A percentile compares a stretch with the other conserved stretches of the same genome.
Conservation (phyloP, 140 eudicot species). For the Erigeron philadelphicus region DNA sequence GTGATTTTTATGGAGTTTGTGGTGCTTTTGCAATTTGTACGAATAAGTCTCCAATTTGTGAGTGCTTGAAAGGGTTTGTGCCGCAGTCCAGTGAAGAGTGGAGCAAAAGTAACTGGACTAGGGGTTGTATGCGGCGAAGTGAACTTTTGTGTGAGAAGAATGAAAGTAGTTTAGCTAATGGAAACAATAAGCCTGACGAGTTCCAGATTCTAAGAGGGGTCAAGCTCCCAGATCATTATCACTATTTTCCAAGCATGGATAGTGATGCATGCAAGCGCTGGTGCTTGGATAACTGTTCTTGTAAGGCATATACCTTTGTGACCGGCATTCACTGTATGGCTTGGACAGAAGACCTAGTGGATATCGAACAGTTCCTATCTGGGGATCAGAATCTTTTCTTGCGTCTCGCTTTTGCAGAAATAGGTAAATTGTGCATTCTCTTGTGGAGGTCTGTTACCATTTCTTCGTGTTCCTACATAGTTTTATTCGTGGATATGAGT, state of each 20-base stretch:
- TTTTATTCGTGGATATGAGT: background rate
- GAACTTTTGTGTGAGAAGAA: slow-evolving; percentile 31
- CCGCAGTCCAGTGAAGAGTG: slow-evolving; percentile 34
- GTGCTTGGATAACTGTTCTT: slow-evolving; percentile 35
- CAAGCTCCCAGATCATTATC: slow-evolving; percentile 33
- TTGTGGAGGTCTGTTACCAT: slow-evolving; percentile 6
- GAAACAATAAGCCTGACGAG: slow-evolving; percentile 24
- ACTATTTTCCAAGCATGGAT: slow-evolving; percentile 19
- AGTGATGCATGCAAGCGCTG: slow-evolving; percentile 5
- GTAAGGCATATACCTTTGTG: slow-evolving; percentile 30
- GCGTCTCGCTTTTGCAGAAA: slow-evolving; percentile 28
- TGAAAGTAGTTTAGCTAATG: slow-evolving; percentile 12
- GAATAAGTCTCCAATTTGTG: slow-evolving; percentile 19
- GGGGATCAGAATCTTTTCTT: slow-evolving; percentile 29
- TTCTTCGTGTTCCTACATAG: background rate
- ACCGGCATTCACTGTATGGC: slow-evolving; percentile 26
- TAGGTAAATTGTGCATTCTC: slow-evolving; percentile 12
- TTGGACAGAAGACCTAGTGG: slow-evolving; percentile 32
- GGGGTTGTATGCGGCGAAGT: slow-evolving; percentile 35
- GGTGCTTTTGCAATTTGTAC: slow-evolving; percentile 36
- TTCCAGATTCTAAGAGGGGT: slow-evolving; percentile 18
- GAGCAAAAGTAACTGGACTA: slow-evolving; percentile 33
- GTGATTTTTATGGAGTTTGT: slow-evolving; percentile 40
- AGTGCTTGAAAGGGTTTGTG: slow-evolving; percentile 35
- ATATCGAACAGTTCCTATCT: slow-evolving; percentile 14